Evolutionary conservation across 306 rosid species (phyloP), one percentile per base, ranked within the genome.

Genomic region (Cotoneaster glaucophyllus): DNA sequence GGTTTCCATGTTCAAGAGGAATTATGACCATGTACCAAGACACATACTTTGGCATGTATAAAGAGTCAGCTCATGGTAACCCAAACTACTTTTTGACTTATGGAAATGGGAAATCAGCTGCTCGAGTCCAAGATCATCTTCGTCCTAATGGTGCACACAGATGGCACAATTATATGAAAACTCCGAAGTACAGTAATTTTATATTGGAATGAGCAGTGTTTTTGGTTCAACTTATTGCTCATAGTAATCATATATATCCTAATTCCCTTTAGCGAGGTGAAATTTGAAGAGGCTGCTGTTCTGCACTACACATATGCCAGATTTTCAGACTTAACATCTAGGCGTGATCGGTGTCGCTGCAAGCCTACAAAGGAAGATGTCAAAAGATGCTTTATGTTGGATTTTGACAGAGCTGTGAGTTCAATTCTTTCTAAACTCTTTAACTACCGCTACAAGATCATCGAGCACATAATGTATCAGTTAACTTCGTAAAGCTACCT

Each of bases 111-210:
- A 95, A 95, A 89, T 80, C 99, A 45, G 99, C 80, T 83, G 99
- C 97, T 77, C 87, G 99, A 57, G 67, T 95, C 69, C 93, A 88
- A 81, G 90, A 90, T 83, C 97, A 92, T 84, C 99, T 95, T 70
- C 96, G 97, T 62, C 99, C 99, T 26, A 95, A 95, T 73, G 98
- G 98, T 79, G 97, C 98, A 64, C 98, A 95, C 82, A 92, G 98
- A 90, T 95, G 98, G 98, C 96, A 95, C 85, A 95, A 92, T 80
- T 95, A 95, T 76, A 95, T 95, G 99, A 95, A 90, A 88, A 87
- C 93, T 57, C 99, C 97, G 25, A 90, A 86, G 98, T 95, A 92
- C 7, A 52, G 69, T 53, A 57, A 62, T 78, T 61, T 37, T 54
- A 8, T 63, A 45, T 57, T 57, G 53, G 45, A 71, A 29, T 10